Conservation (phyloP, 2,329 filamentous ascomycete genomes). For the Arthrobotrys musiformis region DNA sequence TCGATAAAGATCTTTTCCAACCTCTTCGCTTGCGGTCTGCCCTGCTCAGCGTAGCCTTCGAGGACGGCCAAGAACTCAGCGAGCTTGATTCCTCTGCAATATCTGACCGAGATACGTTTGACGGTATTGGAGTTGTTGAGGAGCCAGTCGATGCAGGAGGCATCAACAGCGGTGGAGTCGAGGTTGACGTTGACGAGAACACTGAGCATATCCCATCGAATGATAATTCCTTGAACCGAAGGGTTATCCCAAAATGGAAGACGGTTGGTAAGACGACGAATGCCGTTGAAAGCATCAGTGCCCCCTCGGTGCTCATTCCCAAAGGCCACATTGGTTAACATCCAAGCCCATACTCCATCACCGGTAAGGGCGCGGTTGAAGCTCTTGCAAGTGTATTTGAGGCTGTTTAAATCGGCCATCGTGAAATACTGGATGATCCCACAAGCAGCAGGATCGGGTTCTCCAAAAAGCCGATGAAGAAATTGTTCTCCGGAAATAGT, state of each 20-base stretch:
- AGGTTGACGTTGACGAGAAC: conserved; percentile 21
- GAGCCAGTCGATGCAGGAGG: conserved; percentile 7
- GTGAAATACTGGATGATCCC: background rate
- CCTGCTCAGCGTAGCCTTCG: background rate
- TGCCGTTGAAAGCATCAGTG: conserved; percentile 34
- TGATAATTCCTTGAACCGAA: conserved; percentile 1
- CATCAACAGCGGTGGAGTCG: conserved; percentile 20
- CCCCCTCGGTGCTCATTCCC: conserved; percentile 34
- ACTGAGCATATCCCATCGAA: background rate
- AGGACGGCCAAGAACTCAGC: conserved; percentile 1
- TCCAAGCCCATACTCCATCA: conserved; percentile 38
- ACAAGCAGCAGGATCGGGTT: conserved; percentile 40
- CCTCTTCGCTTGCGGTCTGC: background rate
- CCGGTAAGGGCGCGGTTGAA: conserved; percentile 23
- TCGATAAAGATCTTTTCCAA: conserved; percentile 27
- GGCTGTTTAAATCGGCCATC: conserved; percentile 41
- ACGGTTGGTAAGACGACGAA: conserved; percentile 29
- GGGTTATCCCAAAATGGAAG: conserved; percentile 31
- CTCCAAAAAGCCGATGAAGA: conserved; percentile 18
- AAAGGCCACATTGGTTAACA: conserved; percentile 12
- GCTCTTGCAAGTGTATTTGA: conserved; percentile 30
- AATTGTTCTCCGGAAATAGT: background rate
- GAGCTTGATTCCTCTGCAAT: conserved; percentile 22
- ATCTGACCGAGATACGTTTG: conserved; percentile 29
- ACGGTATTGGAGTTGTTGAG: conserved; percentile 2